These are phyloP conservation scores for Luffa acutangula DNA, from an alignment of 306 rosid species.

Conservation along the genomic window DNA sequence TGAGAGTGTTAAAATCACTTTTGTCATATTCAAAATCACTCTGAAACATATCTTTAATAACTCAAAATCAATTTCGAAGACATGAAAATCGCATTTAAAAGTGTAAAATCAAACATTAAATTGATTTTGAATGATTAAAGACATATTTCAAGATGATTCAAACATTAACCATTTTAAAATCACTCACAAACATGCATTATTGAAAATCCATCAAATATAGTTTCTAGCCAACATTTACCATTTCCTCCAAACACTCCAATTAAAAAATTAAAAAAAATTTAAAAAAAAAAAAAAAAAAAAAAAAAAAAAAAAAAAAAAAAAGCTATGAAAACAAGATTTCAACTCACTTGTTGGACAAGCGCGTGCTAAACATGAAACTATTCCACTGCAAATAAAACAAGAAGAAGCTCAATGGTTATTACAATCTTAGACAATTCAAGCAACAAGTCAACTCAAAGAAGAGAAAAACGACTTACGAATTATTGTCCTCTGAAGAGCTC, in stretches of 20 bases:
- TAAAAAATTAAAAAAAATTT: no score
- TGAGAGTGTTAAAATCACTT: no score
- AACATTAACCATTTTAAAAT: no score
- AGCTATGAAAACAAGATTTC: not conserved
- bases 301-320: no score
- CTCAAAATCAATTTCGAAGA: no score
- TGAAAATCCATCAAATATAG: not conserved
- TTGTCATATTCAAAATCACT: no score
- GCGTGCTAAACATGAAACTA: slow-evolving; percentile 22
- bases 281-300: no score
- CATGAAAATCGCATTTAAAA: no score
- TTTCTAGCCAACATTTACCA: not conserved
- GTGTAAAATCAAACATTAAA: no score
- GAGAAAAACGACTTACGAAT: slow-evolving; percentile 26
- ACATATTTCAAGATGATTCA: no score
- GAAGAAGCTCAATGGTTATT: not conserved
- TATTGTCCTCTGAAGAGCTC: slow-evolving; percentile 23
- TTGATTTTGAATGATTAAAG: no score
- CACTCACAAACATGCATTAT: not conserved
- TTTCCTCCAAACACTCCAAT: not conserved
- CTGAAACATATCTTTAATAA: no score
- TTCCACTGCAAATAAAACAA: slow-evolving; percentile 17
- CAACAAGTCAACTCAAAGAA: not conserved
- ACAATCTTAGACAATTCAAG: not conserved
- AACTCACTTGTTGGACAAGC: not conserved